phyloP scores from a whole-genome alignment of 208 protist species.

The Blastocrithidia nonstop region DNA sequence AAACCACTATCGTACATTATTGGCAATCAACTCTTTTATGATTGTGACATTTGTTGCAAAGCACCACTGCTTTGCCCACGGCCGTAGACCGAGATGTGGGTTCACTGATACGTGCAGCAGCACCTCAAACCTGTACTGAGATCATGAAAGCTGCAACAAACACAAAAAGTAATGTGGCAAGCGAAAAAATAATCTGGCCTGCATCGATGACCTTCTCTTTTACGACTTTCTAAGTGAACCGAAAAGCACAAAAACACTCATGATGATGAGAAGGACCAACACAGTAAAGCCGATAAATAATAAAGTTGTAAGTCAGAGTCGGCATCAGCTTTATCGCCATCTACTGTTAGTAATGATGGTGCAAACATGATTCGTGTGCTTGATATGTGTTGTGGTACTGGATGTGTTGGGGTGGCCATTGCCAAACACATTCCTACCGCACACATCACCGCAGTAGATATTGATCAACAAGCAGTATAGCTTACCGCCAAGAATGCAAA shows the following conservation, averaged over 20 bases:
- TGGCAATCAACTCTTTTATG: slow-evolving; percentile 73
- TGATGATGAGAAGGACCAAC: neutral
- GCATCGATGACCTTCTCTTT: neutral
- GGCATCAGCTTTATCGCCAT: neutral
- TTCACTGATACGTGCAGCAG: slow-evolving; percentile 51
- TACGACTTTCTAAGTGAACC: neutral
- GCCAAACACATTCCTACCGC: slow-evolving; percentile 41
- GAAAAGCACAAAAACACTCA: neutral
- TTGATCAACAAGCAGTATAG: slow-evolving; percentile 31
- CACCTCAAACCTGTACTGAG: slow-evolving; percentile 11
- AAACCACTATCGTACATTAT: slow-evolving; percentile 83
- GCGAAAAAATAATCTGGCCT: neutral
- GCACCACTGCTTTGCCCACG: slow-evolving; percentile 66
- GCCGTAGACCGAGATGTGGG: slow-evolving; percentile 82
- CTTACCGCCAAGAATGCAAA: slow-evolving; percentile 31
- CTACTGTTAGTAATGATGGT: neutral
- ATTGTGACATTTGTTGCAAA: slow-evolving; percentile 46
- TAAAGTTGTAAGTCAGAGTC: neutral
- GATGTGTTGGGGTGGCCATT: slow-evolving; percentile 75
- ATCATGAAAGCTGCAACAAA: neutral
- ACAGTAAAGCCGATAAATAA: neutral
- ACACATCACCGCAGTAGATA: slow-evolving; percentile 44
- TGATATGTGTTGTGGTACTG: slow-evolving; percentile 78
- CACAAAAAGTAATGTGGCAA: neutral
- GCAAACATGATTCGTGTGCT: slow-evolving; percentile 20